A percentile compares a stretch with the other conserved stretches of the same genome.
These are phyloP conservation scores for Termitomyces sp. DNA, from an alignment of 768 basidiomycete genomes.

Conservation along the genomic window DNA sequence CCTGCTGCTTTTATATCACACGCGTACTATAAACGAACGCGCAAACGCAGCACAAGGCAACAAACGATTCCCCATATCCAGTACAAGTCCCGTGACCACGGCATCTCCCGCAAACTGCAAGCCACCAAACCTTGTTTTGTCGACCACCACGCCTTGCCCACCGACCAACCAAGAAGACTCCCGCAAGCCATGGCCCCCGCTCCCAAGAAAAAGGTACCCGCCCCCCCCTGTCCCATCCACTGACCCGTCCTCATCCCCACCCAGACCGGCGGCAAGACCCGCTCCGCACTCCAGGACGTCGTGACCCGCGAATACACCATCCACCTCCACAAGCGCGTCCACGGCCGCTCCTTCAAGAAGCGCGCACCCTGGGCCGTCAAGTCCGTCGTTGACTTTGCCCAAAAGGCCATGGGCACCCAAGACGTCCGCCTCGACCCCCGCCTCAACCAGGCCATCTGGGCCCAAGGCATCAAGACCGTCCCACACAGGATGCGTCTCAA, in stretches of 20 bases:
- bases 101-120: constrained; percentile 30
- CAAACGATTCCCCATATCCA: constrained; percentile 7
- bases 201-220: constrained; percentile 53
- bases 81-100: not conserved
- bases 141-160: constrained; percentile 45
- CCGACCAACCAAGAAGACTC: constrained; percentile 47
- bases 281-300: constrained; percentile 96
- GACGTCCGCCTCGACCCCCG: constrained; percentile 95
- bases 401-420: constrained; percentile 91
- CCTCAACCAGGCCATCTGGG: constrained; percentile 96
- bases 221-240: not conserved
- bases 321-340: constrained; percentile 93
- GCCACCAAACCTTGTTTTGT: constrained; percentile 57
- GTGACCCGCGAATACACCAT: constrained; percentile 99
- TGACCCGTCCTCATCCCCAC: not conserved
- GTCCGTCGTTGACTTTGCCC: constrained; percentile 87
- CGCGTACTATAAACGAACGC: constrained; percentile 20
- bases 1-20: constrained; percentile 4
- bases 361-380: constrained; percentile 96
- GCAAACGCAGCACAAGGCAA: constrained; percentile 23
- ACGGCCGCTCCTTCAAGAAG: constrained; percentile 95
- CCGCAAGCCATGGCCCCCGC: constrained; percentile 64
- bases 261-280: constrained; percentile 77
- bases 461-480: constrained; percentile 87
- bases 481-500: constrained; percentile 90